Conservation (phyloP, 768 basidiomycete species). For the Coprinopsis marcescibilis region DNA sequence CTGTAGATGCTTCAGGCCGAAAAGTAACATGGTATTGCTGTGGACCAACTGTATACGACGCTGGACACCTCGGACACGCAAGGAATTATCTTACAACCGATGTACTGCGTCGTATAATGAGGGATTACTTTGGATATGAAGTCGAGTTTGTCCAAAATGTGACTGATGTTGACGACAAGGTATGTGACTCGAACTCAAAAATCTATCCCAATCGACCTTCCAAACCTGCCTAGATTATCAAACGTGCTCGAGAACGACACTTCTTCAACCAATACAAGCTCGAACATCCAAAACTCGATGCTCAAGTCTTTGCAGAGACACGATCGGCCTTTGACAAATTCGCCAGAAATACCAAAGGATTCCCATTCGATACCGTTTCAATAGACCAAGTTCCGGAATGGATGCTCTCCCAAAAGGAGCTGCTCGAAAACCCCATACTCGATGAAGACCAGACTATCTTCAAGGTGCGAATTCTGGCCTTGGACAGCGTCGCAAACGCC, state of each 20-base stretch:
- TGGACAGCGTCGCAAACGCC: constrained; percentile 9
- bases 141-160: constrained; percentile 99
- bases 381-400: constrained; percentile 7
- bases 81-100: constrained; percentile 97
- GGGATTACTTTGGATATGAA: constrained; percentile 96
- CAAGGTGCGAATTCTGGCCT: constrained; percentile 10
- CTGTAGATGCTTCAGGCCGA: constrained; percentile 46
- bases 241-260: constrained; percentile 80
- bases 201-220: constrained; percentile 14
- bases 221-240: constrained; percentile 66
- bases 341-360: constrained; percentile 9
- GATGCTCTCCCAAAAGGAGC: constrained; percentile 5
- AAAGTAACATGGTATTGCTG: constrained; percentile 99
- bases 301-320: constrained; percentile 3
- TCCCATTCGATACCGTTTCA: constrained; percentile 7
- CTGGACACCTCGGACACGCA: constrained; percentile 98
- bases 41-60: constrained; percentile 97
- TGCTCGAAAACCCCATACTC: constrained; percentile 8
- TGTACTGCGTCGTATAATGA: constrained; percentile 81
- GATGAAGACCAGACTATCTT: constrained; percentile 10
- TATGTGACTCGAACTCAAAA: constrained; percentile 19
- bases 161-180: constrained; percentile 99
- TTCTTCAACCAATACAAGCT: constrained; percentile 52
- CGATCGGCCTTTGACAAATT: constrained; percentile 6
- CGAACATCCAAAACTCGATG: constrained; percentile 8